A percentile compares a stretch with the other conserved stretches of the same genome.
Evolutionary conservation across 768 basidiomycete species (phyloP).

Genomic region (Gyrodon lividus): DNA sequence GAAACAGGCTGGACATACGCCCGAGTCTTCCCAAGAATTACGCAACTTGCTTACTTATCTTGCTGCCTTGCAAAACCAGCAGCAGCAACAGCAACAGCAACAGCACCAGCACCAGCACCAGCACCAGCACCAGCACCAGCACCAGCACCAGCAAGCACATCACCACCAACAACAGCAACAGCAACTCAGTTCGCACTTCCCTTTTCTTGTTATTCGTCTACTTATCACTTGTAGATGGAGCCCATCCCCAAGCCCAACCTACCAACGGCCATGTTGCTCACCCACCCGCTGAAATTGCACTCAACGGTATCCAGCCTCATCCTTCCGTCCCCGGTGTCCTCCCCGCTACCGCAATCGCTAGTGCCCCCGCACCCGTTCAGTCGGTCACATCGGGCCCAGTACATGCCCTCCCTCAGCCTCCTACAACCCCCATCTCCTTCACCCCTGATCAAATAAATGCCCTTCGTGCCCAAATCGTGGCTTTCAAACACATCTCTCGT

Average conservation of each 20-base stretch:
- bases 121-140: conserved; percentile 21
- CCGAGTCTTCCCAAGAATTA: conserved; percentile 46
- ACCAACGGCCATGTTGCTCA: conserved; percentile 50
- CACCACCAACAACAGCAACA: conserved; percentile 30
- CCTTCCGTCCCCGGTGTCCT: conserved; percentile 14
- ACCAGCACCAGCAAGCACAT: conserved; percentile 23
- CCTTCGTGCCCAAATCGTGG: conserved; percentile 79
- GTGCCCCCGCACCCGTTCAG: conserved; percentile 29
- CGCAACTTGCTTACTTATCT: conserved; percentile 41
- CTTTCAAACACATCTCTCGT: conserved; percentile 70
- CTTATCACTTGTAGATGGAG: conserved; percentile 31
- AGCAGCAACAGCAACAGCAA: conserved; percentile 25
- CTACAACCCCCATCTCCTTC: conserved; percentile 76
- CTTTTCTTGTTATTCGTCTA: not conserved
- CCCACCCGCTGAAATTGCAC: conserved; percentile 10
- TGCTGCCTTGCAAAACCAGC: conserved; percentile 26
- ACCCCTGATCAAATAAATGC: conserved; percentile 71
- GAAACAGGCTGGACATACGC: conserved; percentile 42
- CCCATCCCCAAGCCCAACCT: conserved; percentile 30
- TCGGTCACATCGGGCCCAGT: conserved; percentile 51
- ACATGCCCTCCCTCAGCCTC: conserved; percentile 50
- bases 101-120: conserved; percentile 32
- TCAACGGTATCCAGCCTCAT: conserved; percentile 23
- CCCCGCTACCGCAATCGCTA: conserved; percentile 32
- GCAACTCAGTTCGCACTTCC: conserved; percentile 32